Conservation (phyloP, 2,329 filamentous ascomycete species). For the Cladosporium sp. region DNA sequence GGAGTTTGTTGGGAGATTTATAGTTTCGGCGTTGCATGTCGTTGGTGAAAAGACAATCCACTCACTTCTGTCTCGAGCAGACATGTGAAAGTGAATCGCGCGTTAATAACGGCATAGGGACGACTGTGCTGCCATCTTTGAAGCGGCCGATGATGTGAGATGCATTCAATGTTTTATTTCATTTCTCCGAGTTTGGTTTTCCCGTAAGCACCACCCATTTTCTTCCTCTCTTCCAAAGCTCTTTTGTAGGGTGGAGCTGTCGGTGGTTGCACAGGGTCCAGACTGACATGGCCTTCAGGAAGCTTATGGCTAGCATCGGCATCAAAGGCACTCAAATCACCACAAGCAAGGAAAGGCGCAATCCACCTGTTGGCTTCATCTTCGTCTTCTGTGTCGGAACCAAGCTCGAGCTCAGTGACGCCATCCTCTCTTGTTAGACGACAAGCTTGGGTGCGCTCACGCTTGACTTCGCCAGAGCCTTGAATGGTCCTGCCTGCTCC, state of each 20-base stretch:
- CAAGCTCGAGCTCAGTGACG: constrained; percentile 43
- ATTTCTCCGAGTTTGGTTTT: constrained; percentile 53
- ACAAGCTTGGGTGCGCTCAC: constrained; percentile 21
- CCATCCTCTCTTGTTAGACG: constrained; percentile 41
- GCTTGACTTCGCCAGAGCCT: background rate
- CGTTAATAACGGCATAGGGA: too few species aligned
- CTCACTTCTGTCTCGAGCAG: too few species aligned
- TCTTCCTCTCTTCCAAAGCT: constrained; percentile 76
- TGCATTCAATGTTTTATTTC: background rate
- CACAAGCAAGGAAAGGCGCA: constrained; percentile 93
- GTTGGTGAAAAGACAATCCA: too few species aligned
- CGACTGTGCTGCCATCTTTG: too few species aligned
- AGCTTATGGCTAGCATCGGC: constrained; percentile 91
- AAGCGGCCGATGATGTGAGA: too few species aligned
- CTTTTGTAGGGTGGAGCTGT: constrained; percentile 93
- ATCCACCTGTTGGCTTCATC: constrained; percentile 65
- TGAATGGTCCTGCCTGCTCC: constrained; percentile 57
- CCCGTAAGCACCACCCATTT: constrained; percentile 70
- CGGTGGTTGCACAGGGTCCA: constrained; percentile 90
- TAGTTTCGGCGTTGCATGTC: too few species aligned
- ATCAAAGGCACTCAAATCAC: constrained; percentile 90
- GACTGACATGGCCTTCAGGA: constrained; percentile 76
- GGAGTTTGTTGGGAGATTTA: too few species aligned
- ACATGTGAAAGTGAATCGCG: too few species aligned
- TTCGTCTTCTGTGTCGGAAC: constrained; percentile 39